Evolutionary conservation across 2,329 filamentous ascomycete species (phyloP).

Genomic region (Arachnomyces sp.): DNA sequence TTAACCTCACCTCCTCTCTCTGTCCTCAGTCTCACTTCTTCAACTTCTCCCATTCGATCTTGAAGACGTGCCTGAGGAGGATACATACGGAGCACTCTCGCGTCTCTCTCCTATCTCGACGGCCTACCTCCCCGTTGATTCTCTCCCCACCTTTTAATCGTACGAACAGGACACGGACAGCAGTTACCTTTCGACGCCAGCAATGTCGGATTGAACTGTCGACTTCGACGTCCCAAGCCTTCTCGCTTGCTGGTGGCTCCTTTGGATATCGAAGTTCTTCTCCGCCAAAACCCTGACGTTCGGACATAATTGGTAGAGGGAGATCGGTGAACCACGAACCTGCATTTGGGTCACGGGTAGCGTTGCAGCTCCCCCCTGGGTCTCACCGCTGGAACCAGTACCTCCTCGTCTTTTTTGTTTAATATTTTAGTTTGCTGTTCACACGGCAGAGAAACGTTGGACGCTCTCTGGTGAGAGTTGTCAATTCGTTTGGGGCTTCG

Average conservation of each 20-base stretch:
- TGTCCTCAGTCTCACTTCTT: slow-evolving; percentile 4
- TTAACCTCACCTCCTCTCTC: slow-evolving; percentile 18
- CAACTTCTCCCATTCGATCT: slow-evolving; percentile 6
- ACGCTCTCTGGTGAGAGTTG: background rate
- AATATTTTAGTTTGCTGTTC: slow-evolving; percentile 1
- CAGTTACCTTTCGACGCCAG: slow-evolving; percentile 5
- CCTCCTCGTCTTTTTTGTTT: slow-evolving; percentile 1
- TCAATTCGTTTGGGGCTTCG: slow-evolving; percentile 1
- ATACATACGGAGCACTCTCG: background rate
- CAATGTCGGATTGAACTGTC: background rate
- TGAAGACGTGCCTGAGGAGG: too few species aligned
- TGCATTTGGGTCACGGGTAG: too few species aligned
- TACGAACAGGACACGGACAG: slow-evolving; percentile 5
- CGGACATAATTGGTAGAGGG: too few species aligned
- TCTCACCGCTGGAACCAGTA: too few species aligned
- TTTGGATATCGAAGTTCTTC: too few species aligned
- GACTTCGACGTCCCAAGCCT: too few species aligned
- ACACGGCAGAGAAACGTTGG: background rate
- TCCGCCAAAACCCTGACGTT: too few species aligned
- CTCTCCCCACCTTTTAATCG: slow-evolving; percentile 1
- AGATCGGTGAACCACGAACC: too few species aligned
- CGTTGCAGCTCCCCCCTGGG: too few species aligned
- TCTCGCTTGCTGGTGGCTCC: too few species aligned
- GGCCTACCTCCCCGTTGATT: slow-evolving; percentile 7
- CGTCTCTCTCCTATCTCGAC: slow-evolving; percentile 2